Conservation (phyloP, 768 basidiomycete species). For the Boletus huronensis region DNA sequence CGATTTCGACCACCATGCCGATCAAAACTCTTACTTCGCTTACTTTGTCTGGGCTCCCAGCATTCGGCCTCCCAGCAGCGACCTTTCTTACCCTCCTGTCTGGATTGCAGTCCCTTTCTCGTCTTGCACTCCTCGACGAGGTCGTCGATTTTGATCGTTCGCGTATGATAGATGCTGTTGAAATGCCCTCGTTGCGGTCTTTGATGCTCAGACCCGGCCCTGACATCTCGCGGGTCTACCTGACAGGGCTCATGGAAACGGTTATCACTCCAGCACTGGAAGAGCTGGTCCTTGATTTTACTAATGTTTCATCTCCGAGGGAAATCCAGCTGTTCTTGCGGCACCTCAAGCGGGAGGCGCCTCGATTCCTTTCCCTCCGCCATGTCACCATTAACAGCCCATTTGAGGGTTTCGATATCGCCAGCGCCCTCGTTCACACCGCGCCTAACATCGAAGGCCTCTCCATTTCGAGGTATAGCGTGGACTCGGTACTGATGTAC, state of each 20-base stretch:
- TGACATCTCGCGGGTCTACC: conserved; percentile 28
- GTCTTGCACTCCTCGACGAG: conserved; percentile 25
- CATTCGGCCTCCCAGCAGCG: conserved; percentile 18
- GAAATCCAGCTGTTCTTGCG: conserved; percentile 30
- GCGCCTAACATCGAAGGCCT: conserved; percentile 25
- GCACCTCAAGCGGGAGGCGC: conserved; percentile 25
- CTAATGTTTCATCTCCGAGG: conserved; percentile 21
- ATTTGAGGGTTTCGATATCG: conserved; percentile 24
- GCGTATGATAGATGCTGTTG: conserved; percentile 3
- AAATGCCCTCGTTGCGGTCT: conserved; percentile 20
- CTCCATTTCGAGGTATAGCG: conserved; percentile 26
- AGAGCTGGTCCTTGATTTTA: conserved; percentile 27
- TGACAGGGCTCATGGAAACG: conserved; percentile 23
- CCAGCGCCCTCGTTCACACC: conserved; percentile 19
- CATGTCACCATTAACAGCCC: conserved; percentile 22
- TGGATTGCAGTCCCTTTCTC: conserved; percentile 19
- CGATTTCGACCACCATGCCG: conserved; percentile 18
- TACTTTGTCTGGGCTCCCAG: conserved; percentile 23
- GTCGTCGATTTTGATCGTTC: conserved; percentile 26
- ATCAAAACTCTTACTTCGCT: conserved; percentile 21
- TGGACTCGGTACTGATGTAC: conserved; percentile 22
- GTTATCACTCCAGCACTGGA: conserved; percentile 24
- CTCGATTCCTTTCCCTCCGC: conserved; percentile 25
- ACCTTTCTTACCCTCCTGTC: conserved; percentile 24
- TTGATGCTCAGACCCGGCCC: conserved; percentile 24